These are phyloP conservation scores for Ramaria sp. DNA, from an alignment of 768 basidiomycete species.

Conservation along the genomic window DNA sequence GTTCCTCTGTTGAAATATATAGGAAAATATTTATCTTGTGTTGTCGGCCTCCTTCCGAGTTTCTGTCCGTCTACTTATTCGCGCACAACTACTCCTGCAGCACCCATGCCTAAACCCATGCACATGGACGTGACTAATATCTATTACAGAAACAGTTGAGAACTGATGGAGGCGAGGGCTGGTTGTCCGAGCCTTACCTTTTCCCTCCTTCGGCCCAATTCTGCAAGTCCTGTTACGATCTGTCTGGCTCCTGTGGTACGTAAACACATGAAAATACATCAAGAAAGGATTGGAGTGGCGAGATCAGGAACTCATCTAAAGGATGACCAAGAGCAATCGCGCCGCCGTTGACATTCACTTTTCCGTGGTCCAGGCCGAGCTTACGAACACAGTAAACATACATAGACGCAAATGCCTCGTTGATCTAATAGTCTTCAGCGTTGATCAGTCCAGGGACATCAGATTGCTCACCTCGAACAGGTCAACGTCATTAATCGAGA, in stretches of 20 bases:
- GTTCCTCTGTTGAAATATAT: too few species aligned
- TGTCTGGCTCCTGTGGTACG: conserved; percentile 81
- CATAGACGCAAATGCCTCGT: conserved; percentile 86
- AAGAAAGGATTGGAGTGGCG: neutral
- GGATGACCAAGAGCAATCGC: conserved; percentile 84
- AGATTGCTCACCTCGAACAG: conserved; percentile 52
- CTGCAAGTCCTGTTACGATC: conserved; percentile 72
- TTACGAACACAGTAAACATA: conserved; percentile 62
- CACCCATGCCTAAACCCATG: conserved; percentile 78
- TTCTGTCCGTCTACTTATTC: conserved; percentile 25
- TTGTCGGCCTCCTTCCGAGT: conserved; percentile 30
- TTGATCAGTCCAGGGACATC: neutral
- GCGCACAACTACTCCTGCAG: conserved; percentile 61
- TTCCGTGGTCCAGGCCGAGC: conserved; percentile 48
- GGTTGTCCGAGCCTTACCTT: conserved; percentile 13
- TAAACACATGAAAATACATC: conserved; percentile 22
- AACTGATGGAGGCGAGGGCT: neutral
- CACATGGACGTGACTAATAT: conserved; percentile 86
- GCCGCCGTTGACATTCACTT: conserved; percentile 85
- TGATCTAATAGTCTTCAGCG: conserved; percentile 42
- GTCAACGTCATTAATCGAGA: conserved; percentile 62
- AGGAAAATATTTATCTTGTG: conserved; percentile 35
- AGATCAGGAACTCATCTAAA: conserved; percentile 47
- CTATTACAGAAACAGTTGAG: conserved; percentile 23
- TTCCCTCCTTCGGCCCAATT: conserved; percentile 18